These are phyloP conservation scores for Trichosporon sp. DNA, from an alignment of 1,284 basidiomycete genomes.

Conservation along the genomic window DNA sequence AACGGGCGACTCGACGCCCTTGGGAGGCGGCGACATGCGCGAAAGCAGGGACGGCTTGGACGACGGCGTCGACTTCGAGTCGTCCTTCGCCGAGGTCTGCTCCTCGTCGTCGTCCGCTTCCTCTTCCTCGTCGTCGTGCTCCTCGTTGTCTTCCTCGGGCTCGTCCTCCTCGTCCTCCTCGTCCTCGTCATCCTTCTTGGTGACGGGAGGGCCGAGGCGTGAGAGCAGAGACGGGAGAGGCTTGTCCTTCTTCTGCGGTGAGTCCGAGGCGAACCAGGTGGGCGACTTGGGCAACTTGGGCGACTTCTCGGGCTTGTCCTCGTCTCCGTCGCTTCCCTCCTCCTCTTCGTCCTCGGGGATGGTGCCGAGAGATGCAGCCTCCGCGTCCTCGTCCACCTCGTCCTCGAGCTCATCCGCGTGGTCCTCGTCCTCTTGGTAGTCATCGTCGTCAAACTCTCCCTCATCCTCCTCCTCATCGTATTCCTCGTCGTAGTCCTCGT, in stretches of 20 bases:
- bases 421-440: constrained; percentile 20
- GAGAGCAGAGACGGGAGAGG: constrained; percentile 7
- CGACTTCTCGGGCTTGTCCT: constrained; percentile 7
- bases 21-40: constrained; percentile 11
- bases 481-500: constrained; percentile 17
- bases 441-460: constrained; percentile 20
- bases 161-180: neutral
- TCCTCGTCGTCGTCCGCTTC: neutral
- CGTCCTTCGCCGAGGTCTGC: neutral
- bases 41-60: constrained; percentile 17
- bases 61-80: neutral
- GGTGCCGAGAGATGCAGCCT: constrained; percentile 23
- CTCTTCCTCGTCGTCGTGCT: neutral
- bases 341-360: constrained; percentile 31
- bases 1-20: neutral
- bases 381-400: constrained; percentile 21
- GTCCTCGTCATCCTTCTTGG: neutral
- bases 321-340: constrained; percentile 13
- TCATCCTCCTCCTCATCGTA: constrained; percentile 27
- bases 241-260: neutral
- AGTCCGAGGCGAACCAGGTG: constrained; percentile 28
- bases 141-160: neutral
- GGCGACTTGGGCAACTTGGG: constrained; percentile 29
- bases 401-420: constrained; percentile 22
- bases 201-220: constrained; percentile 14